Evolutionary conservation across 2,329 filamentous ascomycete genomes (phyloP).

Genomic region (Salinomyces thailandicus): DNA sequence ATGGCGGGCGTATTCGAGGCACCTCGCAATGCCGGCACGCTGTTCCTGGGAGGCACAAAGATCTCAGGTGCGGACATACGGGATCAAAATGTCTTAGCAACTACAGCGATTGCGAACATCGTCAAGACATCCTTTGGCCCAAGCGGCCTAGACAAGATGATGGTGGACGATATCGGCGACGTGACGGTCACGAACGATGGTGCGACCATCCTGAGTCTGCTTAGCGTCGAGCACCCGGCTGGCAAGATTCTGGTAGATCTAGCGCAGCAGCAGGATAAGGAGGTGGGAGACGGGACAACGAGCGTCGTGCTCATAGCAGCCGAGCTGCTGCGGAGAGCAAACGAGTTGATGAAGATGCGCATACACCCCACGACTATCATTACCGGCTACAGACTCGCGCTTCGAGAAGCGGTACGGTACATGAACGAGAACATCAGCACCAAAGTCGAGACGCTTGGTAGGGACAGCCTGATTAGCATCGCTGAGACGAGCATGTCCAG

Average conservation of each 20-base stretch:
- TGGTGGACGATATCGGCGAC: conserved; percentile 99
- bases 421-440: conserved; percentile 98
- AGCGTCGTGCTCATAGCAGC: conserved; percentile 96
- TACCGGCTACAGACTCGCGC: conserved; percentile 88
- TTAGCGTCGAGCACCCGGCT: conserved; percentile 95
- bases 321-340: conserved; percentile 83
- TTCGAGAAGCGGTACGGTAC: conserved; percentile 94
- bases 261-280: conserved; percentile 97
- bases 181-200: conserved; percentile 99
- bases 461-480: conserved; percentile 85
- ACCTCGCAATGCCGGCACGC: conserved; percentile 79
- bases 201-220: conserved; percentile 85
- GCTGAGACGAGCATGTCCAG: conserved; percentile 99
- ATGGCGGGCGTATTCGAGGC: conserved; percentile 98
- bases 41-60: conserved; percentile 95
- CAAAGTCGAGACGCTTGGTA: conserved; percentile 83
- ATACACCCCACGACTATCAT: conserved; percentile 99
- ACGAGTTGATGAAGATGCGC: conserved; percentile 98
- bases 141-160: conserved; percentile 98
- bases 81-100: conserved; percentile 94
- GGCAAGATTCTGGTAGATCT: conserved; percentile 97
- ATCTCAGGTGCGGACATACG: conserved; percentile 93
- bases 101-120: conserved; percentile 95
- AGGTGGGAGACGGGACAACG: conserved; percentile 96
- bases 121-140: conserved; percentile 98